These are phyloP conservation scores for Akebia trifoliata DNA, from an alignment of 164 flowering plant genomes.

Conservation along the genomic window DNA sequence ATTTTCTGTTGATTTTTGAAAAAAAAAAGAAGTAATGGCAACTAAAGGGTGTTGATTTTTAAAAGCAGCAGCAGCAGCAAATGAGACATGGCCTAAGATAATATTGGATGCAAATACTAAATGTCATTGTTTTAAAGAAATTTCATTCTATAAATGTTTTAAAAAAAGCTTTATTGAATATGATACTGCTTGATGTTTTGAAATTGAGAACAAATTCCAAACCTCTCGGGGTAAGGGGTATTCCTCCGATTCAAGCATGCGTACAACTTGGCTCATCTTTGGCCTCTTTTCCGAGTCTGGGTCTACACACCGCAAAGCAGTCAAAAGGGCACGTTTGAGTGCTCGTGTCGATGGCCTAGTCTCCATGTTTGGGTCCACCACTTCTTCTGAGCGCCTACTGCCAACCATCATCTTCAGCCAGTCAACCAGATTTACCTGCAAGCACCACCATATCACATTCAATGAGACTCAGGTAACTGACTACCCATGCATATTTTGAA, in stretches of 20 bases:
- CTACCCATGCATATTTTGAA: neutral
- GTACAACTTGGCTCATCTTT: conserved; percentile 81
- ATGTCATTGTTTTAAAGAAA: no score
- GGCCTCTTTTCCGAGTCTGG: conserved; percentile 82
- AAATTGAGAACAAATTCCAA: conserved; percentile 12
- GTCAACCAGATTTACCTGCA: conserved; percentile 81
- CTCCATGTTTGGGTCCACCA: conserved; percentile 72
- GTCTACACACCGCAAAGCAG: conserved; percentile 89
- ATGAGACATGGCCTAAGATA: no score
- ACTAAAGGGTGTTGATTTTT: no score
- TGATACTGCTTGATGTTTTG: neutral
- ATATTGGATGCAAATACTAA: no score
- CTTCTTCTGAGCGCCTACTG: conserved; percentile 73
- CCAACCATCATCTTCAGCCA: conserved; percentile 94
- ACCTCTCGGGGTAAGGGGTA: conserved; percentile 86
- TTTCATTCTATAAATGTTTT: neutral
- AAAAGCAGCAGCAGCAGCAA: no score
- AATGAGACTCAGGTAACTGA: neutral
- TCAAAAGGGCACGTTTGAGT: conserved; percentile 76
- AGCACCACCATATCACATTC: conserved; percentile 13
- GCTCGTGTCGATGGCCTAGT: conserved; percentile 67
- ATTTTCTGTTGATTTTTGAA: no score
- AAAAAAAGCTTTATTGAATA: neutral
- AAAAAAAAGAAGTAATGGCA: no score
- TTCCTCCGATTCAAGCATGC: conserved; percentile 91